Evolutionary conservation across 176 grass and related monocot genomes (phyloP).

Genomic region (Triticum turgidum): DNA sequence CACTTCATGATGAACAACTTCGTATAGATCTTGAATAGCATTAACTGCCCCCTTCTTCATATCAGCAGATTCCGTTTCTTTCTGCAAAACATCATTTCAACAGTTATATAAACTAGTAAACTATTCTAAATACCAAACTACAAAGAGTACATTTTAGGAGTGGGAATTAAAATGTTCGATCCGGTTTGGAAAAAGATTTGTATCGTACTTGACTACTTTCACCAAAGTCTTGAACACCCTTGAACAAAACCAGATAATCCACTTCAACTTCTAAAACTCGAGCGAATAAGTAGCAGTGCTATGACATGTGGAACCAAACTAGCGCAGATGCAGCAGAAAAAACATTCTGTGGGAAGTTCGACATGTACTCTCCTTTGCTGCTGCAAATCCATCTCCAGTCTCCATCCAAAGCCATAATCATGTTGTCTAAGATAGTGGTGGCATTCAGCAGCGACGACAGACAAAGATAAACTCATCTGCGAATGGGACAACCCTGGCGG

Average conservation of each 20-base stretch:
- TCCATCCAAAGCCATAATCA: too few species aligned
- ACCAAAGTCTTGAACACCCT: neutral
- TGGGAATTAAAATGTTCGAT: neutral
- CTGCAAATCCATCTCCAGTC: too few species aligned
- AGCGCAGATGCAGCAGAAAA: neutral
- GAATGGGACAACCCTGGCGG: too few species aligned
- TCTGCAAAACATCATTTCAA: constrained; percentile 46
- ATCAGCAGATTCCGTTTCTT: constrained; percentile 53
- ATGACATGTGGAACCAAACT: neutral
- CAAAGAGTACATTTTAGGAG: neutral
- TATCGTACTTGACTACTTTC: neutral
- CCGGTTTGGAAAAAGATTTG: neutral
- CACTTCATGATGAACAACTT: constrained; percentile 78
- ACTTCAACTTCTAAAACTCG: neutral
- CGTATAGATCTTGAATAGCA: constrained; percentile 85
- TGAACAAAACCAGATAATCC: neutral
- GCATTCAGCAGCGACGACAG: too few species aligned
- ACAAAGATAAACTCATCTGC: too few species aligned
- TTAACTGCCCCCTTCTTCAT: constrained; percentile 66
- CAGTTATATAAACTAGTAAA: neutral
- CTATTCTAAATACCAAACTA: neutral
- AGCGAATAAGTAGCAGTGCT: neutral
- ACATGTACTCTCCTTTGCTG: too few species aligned
- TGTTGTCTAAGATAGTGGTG: too few species aligned
- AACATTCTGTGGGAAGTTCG: neutral